Conservation (phyloP, 257 asterid genomes). For the Solanum appendiculatum region DNA sequence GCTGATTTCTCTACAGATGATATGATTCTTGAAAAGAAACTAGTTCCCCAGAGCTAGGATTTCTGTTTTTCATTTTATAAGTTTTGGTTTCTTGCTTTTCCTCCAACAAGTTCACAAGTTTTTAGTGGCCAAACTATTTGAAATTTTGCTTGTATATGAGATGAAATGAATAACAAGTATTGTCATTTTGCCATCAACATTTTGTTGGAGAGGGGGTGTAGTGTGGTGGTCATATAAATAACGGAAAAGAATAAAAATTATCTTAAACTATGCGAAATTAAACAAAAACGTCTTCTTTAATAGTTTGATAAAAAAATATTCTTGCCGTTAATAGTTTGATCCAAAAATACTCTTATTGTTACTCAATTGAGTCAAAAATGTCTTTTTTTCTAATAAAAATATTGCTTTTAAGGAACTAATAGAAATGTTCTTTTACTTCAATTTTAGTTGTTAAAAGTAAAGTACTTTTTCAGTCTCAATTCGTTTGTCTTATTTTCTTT, state of each 20-base stretch:
- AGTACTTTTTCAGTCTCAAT: neutral
- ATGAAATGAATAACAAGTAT: neutral
- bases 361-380: neutral
- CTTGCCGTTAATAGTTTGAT: neutral
- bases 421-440: no score
- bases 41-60: slow-evolving; percentile 46
- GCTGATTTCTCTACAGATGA: slow-evolving; percentile 97
- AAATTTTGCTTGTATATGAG: neutral
- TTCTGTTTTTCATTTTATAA: neutral
- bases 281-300: neutral
- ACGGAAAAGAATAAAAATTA: neutral
- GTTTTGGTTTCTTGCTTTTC: neutral
- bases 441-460: neutral
- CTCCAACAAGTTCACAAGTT: neutral
- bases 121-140: neutral
- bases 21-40: slow-evolving; percentile 72
- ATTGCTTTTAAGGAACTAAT: no score
- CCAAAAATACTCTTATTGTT: accelerated
- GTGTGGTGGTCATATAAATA: neutral
- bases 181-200: neutral
- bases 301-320: no score
- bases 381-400: no score
- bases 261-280: neutral
- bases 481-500: neutral
- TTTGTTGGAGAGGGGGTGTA: neutral